Base-by-base conservation (phyloP, 2,329 filamentous ascomycete genomes). In the Moelleriella libera region DNA sequence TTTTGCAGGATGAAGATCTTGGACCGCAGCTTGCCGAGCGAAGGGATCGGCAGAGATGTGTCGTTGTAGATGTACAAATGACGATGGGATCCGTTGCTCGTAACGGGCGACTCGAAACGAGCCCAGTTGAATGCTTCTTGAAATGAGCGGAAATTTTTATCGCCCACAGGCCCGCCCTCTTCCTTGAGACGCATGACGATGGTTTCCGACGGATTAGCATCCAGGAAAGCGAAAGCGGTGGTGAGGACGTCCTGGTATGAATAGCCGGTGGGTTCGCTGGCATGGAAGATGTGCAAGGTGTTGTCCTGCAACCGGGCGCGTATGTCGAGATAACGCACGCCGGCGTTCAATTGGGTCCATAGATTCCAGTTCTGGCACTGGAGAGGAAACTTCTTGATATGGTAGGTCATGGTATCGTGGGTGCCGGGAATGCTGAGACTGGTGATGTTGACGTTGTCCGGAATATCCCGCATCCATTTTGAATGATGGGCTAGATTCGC, bases 381-480 rank as follows among this genome's bases (percentile, higher is more conserved):
- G 45, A 68, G 63, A 7, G 50, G 48, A 49, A 63, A 59, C 42
- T 57, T 53, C 30, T 50, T 53, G 48, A 71, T 59, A 43, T 59
- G 55, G 52, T 68, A 70, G 14, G 72, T 74, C 67, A 75, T 68
- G 29, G 71, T 74, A 56, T 75, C 71, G 59, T 75, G 72, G 2
- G 72, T 74, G 31, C 72, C 72, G 0, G 72, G 72, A 49, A 75
- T 66, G 43, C 70, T 72, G 41, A 75, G 62, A 45, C 58, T 63
- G 32, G 68, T 63, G 34, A 75, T 57, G 43, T 58, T 60, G 37
- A 62, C 58, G 30, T 58, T 51, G 56, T 73, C 67, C 30, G 68
- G 67, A 9, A 74, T 55, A 6, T 45, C 45, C 21, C 58, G 57
- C 71, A 73, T 73, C 71, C 71, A 74, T 39, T 51, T 47, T 6